Evolutionary conservation across 176 grass and related monocot species (phyloP).

Genomic region (Paspalum vaginatum): DNA sequence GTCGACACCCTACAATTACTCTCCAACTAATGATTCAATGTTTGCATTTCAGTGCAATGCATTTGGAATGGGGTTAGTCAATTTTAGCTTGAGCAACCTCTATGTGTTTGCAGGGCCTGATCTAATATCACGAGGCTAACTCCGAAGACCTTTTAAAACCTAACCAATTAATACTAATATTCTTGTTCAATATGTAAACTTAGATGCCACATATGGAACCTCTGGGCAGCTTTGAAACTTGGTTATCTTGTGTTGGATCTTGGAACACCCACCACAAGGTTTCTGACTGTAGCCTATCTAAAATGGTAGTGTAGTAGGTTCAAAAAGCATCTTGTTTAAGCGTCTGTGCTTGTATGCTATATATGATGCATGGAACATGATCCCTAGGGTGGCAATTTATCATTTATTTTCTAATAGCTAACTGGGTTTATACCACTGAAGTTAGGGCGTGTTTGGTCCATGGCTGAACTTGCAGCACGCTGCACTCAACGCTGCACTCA

Average conservation of each 20-base stretch:
- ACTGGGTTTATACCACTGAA: not conserved
- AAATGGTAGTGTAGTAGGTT: not conserved
- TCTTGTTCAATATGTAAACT: not conserved
- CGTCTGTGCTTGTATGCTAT: conserved; percentile 10
- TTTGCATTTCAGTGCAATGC: not conserved
- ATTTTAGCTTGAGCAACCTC: not conserved
- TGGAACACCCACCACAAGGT: not conserved
- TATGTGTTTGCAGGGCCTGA: not conserved
- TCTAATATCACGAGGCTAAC: not conserved
- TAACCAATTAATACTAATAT: not conserved
- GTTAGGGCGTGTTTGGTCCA: not conserved
- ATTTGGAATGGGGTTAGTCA: not conserved
- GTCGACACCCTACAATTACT: not conserved
- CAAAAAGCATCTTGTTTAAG: not conserved
- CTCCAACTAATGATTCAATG: not conserved
- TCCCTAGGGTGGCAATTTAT: not conserved
- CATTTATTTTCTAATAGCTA: not conserved
- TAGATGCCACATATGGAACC: not conserved
- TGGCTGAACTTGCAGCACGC: too few species aligned
- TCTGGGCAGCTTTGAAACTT: not conserved
- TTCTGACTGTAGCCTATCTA: not conserved
- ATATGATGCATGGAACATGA: not conserved
- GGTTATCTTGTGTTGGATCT: not conserved
- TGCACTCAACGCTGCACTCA: too few species aligned
- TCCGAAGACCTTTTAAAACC: not conserved